Conservation (phyloP, 2,329 filamentous ascomycete species). For the Torrubiella hemipterigena region DNA sequence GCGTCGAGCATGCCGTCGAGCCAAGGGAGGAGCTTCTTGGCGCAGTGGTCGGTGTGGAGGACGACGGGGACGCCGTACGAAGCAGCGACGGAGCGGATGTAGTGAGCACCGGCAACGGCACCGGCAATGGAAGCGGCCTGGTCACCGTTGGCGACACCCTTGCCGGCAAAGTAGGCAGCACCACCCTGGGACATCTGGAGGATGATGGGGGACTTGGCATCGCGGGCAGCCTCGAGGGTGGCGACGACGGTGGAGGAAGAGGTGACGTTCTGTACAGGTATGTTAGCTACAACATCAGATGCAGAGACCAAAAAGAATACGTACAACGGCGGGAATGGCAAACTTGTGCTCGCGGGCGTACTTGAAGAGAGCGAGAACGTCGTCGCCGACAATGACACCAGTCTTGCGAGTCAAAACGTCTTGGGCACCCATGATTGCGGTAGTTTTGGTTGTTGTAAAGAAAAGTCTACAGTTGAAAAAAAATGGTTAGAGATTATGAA, state of each 20-base stretch:
- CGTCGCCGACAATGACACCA: slow-evolving; percentile 42
- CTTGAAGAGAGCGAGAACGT: slow-evolving; percentile 61
- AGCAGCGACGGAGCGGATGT: slow-evolving; percentile 79
- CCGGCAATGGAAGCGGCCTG: slow-evolving; percentile 85
- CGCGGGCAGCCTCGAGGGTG: slow-evolving; percentile 86
- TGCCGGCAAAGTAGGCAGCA: slow-evolving; percentile 85
- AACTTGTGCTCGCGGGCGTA: slow-evolving; percentile 81
- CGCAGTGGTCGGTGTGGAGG: slow-evolving; percentile 96
- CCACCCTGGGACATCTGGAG: slow-evolving; percentile 91
- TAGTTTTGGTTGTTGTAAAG: slow-evolving; percentile 9
- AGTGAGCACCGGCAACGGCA: slow-evolving; percentile 81
- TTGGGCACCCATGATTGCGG: slow-evolving; percentile 23
- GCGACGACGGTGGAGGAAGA: slow-evolving; percentile 71
- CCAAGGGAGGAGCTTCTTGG: slow-evolving; percentile 99
- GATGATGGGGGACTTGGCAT: slow-evolving; percentile 83
- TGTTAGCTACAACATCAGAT: slow-evolving; percentile 3
- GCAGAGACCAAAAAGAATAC: slow-evolving; percentile 7
- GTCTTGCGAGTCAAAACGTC: slow-evolving; percentile 38
- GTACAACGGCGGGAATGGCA: slow-evolving; percentile 68
- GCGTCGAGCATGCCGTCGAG: slow-evolving; percentile 90
- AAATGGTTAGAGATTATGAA: not conserved
- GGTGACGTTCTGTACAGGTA: slow-evolving; percentile 59
- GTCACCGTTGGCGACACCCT: slow-evolving; percentile 69
- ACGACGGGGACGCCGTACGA: slow-evolving; percentile 82
- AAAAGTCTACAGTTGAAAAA: too few relatives aligned